Evolutionary conservation across 2,329 filamentous ascomycete genomes (phyloP), one percentile per base, ranked within the genome.

Genomic region (Onygenales sp.): DNA sequence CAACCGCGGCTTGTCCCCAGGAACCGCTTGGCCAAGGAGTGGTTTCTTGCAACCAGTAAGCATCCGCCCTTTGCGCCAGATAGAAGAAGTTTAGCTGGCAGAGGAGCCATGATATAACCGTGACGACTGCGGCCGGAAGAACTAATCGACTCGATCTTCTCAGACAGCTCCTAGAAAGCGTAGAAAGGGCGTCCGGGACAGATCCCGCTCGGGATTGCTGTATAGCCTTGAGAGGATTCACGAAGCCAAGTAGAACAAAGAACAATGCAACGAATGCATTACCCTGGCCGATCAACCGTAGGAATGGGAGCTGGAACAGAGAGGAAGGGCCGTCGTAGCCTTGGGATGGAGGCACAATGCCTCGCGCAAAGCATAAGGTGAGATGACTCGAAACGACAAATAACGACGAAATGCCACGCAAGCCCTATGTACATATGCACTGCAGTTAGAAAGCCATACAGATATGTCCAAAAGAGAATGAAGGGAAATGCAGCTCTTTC

Each of bases 231-330:
- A 84, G 72, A 3, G 79, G 77, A 67, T 82, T 84, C 50, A 84
- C 81, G 60, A 83, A 84, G 54, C 81, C 81, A 21, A 82, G 81
- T 41, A 84, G 80, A 46, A 86, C 74, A 61, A 83, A 78, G 67
- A 86, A 85, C 57, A 85, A 81, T 11, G 81, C 78, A 2, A 86
- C 83, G 66, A 83, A 84, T 45, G 82, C 79, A 13, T 84, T 77
- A 21, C 83, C 81, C 61, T 82, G 80, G 49, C 78, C 72, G 41
- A 79, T 70, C 47, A 85, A 75, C 53, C 82, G 78, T 54, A 84
- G 68, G 60, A 80, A 78, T 11, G 81, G 82, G 42, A 75, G 72
- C 65, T 85, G 81, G 55, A 83, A 73, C 33, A 81, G 58, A 48
- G 74, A 72, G 5, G 78, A 75, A 1, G 70, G 61, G 2, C 68